Evolutionary conservation across 78 protist species (phyloP).

Genomic region (Capsaspora owczarzaki): DNA sequence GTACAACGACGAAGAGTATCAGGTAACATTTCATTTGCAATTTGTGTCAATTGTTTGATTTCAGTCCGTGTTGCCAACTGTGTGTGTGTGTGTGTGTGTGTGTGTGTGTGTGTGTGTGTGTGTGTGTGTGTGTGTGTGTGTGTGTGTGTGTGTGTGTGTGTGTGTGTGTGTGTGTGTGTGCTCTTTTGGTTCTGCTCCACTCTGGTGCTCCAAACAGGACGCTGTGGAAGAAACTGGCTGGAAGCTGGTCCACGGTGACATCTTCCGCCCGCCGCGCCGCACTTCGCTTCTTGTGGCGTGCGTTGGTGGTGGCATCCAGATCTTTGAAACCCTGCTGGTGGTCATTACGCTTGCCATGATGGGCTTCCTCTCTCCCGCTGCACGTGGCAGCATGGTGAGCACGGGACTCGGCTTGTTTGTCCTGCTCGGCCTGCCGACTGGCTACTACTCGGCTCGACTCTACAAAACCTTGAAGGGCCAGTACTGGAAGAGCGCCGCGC

Average conservation of each 20-base stretch:
- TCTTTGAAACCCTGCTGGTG: not conserved
- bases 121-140: too few species aligned
- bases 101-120: not conserved
- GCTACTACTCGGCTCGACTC: slow-evolving; percentile 66
- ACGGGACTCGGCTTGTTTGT: slow-evolving; percentile 77
- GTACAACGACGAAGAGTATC: slow-evolving; percentile 57
- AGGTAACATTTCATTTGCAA: too few species aligned
- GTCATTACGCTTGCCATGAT: slow-evolving; percentile 19
- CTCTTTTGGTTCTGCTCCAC: too few species aligned
- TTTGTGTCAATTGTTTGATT: too few species aligned
- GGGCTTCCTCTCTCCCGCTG: slow-evolving; percentile 88
- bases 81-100: too few species aligned
- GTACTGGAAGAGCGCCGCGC: slow-evolving; percentile 68
- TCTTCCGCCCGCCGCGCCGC: slow-evolving; percentile 85
- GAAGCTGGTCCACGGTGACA: slow-evolving; percentile 96
- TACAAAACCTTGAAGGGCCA: slow-evolving; percentile 66
- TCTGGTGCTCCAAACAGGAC: too few species aligned
- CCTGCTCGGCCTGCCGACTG: slow-evolving; percentile 70
- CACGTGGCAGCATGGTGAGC: slow-evolving; percentile 78
- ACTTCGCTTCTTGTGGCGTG: slow-evolving; percentile 47
- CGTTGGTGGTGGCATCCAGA: slow-evolving; percentile 14
- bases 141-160: too few species aligned
- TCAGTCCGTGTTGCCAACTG: not conserved
- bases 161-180: too few species aligned
- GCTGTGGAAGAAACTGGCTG: too few species aligned